Evolutionary conservation across 1,139 yeast genomes (phyloP), one percentile per base, ranked within the genome.

Genomic region (Lodderomyces elongisporus): DNA sequence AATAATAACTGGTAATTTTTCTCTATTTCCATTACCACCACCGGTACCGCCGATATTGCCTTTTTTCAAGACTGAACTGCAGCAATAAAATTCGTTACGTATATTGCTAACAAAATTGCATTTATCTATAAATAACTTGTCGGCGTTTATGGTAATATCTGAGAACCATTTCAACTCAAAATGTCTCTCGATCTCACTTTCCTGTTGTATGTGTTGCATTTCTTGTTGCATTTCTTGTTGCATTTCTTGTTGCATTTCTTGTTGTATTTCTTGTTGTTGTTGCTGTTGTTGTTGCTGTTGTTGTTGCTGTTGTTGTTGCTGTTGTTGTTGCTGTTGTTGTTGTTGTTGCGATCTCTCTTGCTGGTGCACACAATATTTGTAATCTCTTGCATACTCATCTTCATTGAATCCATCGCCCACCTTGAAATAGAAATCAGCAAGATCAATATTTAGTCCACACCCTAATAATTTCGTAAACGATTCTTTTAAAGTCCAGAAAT

Each of bases 401-500:
- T 34, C 36, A 13, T 14, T 22, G 20, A 39, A 35, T 12, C 21
- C 35, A 16, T 36, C 28, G 3, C 27, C 32, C 6, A 36, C 31
- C 7, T 27, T n/a, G 25, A 52, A 53, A 10, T 34, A 35, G 34
- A 59, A 52, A 17, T 38, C 42, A 1, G 60, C 52, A 37, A 80
- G 54, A 28, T 78, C 77, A 13, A 69, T 58, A 41, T 78, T 73
- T 17, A 82, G 56, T 0, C 93, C 91, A 14, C 66, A 55, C 0
- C 91, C 91, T 4, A 70, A 43, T 17, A 66, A 66, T 46, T 82
- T 83, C 3, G 81, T 70, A 43, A 75, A 80, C 22, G 84, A 74
- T 49, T 83, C 93, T 47, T 83, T 83, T 35, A 82, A 51, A 0
- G 91, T 80, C 93, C 91, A 83, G 22, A 71, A 62, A 33, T 74